A percentile compares a stretch with the other conserved stretches of the same genome.
phyloP scores from a whole-genome alignment of 208 protist genomes.

The Trypanosoma caninum region DNA sequence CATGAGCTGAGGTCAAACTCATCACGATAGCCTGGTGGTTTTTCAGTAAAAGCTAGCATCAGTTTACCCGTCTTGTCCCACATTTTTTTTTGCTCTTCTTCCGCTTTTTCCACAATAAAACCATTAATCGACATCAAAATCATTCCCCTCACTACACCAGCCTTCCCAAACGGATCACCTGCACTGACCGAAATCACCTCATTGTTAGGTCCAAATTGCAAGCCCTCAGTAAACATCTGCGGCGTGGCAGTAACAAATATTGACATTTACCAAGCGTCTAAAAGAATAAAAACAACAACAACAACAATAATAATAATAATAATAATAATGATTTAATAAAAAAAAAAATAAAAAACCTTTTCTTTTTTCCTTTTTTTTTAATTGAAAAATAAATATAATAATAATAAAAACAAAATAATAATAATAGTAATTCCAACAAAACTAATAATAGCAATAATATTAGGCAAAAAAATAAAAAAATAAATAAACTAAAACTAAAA shows the following conservation, averaged over 20 bases:
- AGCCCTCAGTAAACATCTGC: conserved; percentile 50
- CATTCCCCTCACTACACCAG: conserved; percentile 49
- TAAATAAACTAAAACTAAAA: no score
- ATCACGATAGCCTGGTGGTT: conserved; percentile 27
- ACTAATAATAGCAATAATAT: no score
- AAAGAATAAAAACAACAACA: conserved; percentile 2
- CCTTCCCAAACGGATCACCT: conserved; percentile 31
- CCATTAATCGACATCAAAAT: conserved; percentile 79
- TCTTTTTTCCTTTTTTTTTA: conserved; percentile 8
- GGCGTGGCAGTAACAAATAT: conserved; percentile 47
- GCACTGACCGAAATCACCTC: conserved; percentile 45
- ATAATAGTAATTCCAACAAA: no score
- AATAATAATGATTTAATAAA: no score
- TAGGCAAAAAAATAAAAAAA: no score
- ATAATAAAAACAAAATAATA: conserved; percentile 7
- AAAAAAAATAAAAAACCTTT: conserved; percentile 21
- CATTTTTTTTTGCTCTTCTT: conserved; percentile 42
- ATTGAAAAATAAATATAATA: neutral
- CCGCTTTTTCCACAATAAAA: conserved; percentile 36
- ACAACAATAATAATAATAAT: no score
- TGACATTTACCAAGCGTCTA: conserved; percentile 14
- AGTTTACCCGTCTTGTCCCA: conserved; percentile 29
- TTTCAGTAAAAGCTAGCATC: conserved; percentile 41
- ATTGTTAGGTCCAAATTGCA: conserved; percentile 47
- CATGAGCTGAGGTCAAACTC: conserved; percentile 83